Percentiles rank a stretch among this genome's conserved stretches.
Evolutionary conservation across 192 early-diverging fungal genomes (phyloP).

Genomic region (Geranomyces variabilis): DNA sequence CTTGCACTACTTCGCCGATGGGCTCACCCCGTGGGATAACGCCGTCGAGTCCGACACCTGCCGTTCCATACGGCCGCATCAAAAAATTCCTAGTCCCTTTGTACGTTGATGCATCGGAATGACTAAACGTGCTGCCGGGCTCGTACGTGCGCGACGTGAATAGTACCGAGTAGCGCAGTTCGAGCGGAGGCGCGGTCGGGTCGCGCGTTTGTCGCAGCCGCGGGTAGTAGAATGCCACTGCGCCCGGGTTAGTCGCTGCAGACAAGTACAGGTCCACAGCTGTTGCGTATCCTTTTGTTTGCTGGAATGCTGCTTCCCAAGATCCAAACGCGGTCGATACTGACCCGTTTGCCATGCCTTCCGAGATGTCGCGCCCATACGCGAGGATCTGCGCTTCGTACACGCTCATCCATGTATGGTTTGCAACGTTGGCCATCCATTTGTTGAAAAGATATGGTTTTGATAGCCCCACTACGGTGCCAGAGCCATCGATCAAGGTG

Average conservation of each 20-base stretch:
- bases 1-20: conserved; percentile 37
- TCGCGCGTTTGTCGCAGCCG: not conserved
- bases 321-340: not conserved
- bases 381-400: conserved; percentile 35
- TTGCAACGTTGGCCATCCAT: conserved; percentile 34
- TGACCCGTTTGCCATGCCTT: not conserved
- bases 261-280: conserved; percentile 3
- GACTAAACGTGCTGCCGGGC: conserved; percentile 39
- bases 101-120: conserved; percentile 38
- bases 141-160: conserved; percentile 37
- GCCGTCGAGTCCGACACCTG: conserved; percentile 33
- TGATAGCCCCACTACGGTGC: conserved; percentile 22
- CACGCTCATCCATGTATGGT: conserved; percentile 39
- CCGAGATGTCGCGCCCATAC: not conserved
- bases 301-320: conserved; percentile 25
- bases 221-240: conserved; percentile 37
- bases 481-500: conserved; percentile 9
- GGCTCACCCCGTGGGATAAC: conserved; percentile 31
- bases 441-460: conserved; percentile 45
- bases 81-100: conserved; percentile 32
- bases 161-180: conserved; percentile 30
- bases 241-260: conserved; percentile 34
- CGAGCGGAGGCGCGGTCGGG: conserved; percentile 2
- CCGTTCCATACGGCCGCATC: conserved; percentile 44
- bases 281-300: conserved; percentile 18